Base-by-base conservation (phyloP, 495 filamentous ascomycete species). In the Rhizodiscina lignyota region DNA sequence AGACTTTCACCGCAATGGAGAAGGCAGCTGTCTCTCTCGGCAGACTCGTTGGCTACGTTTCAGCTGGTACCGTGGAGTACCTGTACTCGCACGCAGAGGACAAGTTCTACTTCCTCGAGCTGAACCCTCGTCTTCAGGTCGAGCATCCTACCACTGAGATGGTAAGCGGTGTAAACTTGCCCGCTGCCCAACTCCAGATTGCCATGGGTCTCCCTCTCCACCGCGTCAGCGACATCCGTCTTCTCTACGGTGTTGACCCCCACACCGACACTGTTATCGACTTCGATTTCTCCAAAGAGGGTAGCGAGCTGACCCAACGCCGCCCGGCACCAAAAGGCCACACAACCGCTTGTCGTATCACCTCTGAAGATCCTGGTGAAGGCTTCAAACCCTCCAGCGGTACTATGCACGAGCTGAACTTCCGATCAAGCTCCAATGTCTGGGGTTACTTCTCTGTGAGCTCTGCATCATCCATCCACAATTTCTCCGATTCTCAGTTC, bases 381-480 rank as follows among this genome's bases (percentile, higher is more conserved):
- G 89, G 89, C 21, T 99, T 99, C 73, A 99, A 99, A 68, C 89
- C 89, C 36, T 99, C 89, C 16, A 87, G 84, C 51, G 89, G 89
- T 72, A 92, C 83, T 40, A 89, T 99, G 76, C 89, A 94, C 62
- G 89, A 99, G 53, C 65, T 99, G 47, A 99, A 99, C 66, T 99
- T 99, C 76, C 71, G 89, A 40, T 84, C 77, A 64, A 94, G 86
- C 47, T 94, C 89, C 30, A 99, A 99, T 49, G 89, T 94, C 26
- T 99, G 89, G 89, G 89, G 89, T 67, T 99, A 99, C 61, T 99
- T 99, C 74, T 99, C 89, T 21, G 89, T 99, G 56, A 82, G 89
- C 61, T 85, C 85, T 13, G 73, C 83, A 26, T 84, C 84, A 64
- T 83, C 85, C 59, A 99, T 99, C 44, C 89, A 99, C 73, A 93